These are phyloP conservation scores for Clausena lansium DNA, from an alignment of 345 rosid genomes.

Conservation along the genomic window DNA sequence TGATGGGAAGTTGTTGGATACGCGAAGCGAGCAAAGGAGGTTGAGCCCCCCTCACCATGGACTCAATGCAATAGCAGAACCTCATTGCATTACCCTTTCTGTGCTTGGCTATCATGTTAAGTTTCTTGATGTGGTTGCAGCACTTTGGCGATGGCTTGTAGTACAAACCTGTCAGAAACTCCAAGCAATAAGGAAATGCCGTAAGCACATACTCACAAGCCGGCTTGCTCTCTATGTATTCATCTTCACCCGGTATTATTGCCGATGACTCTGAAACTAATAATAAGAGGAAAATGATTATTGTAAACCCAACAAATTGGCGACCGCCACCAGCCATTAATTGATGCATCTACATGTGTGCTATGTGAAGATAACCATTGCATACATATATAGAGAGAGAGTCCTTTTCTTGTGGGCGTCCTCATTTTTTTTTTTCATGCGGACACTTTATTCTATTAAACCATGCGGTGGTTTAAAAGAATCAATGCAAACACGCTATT, in stretches of 20 bases:
- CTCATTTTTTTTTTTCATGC: too few relatives aligned
- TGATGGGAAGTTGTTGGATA: conserved; percentile 34
- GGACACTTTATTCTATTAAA: too few relatives aligned
- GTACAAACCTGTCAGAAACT: conserved; percentile 37
- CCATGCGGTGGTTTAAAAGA: too few relatives aligned
- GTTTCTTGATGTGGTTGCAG: conserved; percentile 36
- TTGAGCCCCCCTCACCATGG: conserved; percentile 27
- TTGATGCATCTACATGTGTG: not conserved
- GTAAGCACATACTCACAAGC: conserved; percentile 35
- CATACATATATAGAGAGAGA: not conserved
- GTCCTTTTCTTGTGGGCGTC: too few relatives aligned
- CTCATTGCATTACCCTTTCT: conserved; percentile 25
- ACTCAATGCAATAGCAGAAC: conserved; percentile 44
- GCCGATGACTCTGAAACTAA: conserved; percentile 15
- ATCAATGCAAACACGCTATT: too few relatives aligned
- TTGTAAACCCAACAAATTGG: not conserved
- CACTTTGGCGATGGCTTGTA: conserved; percentile 30
- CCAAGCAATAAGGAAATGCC: conserved; percentile 39
- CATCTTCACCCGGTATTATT: not conserved
- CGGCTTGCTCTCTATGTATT: conserved; percentile 4
- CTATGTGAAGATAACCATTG: not conserved
- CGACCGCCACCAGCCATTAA: conserved; percentile 3
- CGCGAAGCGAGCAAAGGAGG: conserved; percentile 35
- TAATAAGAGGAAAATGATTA: conserved; percentile 17
- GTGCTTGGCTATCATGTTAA: conserved; percentile 36